Percentiles rank a stretch among this genome's conserved stretches.
Evolutionary conservation across 1,284 basidiomycete species (phyloP).

Genomic region (Pisolithus thermaeus): DNA sequence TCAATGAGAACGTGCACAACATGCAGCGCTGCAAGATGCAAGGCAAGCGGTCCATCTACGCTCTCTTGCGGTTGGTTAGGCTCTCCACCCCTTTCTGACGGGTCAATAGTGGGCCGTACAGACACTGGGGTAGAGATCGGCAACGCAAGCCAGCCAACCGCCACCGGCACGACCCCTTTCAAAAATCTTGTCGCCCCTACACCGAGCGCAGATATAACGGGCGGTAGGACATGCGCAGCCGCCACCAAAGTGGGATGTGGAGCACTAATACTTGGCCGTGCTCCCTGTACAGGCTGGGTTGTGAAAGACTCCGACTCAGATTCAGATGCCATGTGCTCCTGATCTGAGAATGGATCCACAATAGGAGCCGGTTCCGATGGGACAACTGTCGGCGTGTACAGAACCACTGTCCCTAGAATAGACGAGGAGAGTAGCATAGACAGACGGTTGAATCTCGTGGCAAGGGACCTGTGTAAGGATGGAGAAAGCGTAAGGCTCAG

Average conservation of each 20-base stretch:
- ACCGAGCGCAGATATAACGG: slow-evolving; percentile 49
- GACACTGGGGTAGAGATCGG: slow-evolving; percentile 9
- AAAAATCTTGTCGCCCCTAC: slow-evolving; percentile 60
- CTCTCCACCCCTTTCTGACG: not conserved
- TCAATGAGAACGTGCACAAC: slow-evolving; percentile 46
- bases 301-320: slow-evolving; percentile 40
- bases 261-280: slow-evolving; percentile 53
- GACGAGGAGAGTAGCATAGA: slow-evolving; percentile 27
- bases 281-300: slow-evolving; percentile 49
- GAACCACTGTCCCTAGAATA: slow-evolving; percentile 24
- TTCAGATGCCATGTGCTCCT: slow-evolving; percentile 29
- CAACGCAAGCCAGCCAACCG: slow-evolving; percentile 22
- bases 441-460: slow-evolving; percentile 25
- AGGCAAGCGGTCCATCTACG: slow-evolving; percentile 4
- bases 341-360: slow-evolving; percentile 18
- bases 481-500: slow-evolving; percentile 5
- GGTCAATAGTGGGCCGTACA: not conserved
- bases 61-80: not conserved
- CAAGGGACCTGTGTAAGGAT: slow-evolving; percentile 9
- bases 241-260: slow-evolving; percentile 49
- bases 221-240: slow-evolving; percentile 52
- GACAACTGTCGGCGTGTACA: slow-evolving; percentile 21
- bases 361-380: slow-evolving; percentile 5
- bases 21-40: slow-evolving; percentile 51
- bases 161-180: slow-evolving; percentile 36